These are phyloP conservation scores for Sisymbrium altissimum DNA, from an alignment of 345 rosid genomes.

Conservation along the genomic window DNA sequence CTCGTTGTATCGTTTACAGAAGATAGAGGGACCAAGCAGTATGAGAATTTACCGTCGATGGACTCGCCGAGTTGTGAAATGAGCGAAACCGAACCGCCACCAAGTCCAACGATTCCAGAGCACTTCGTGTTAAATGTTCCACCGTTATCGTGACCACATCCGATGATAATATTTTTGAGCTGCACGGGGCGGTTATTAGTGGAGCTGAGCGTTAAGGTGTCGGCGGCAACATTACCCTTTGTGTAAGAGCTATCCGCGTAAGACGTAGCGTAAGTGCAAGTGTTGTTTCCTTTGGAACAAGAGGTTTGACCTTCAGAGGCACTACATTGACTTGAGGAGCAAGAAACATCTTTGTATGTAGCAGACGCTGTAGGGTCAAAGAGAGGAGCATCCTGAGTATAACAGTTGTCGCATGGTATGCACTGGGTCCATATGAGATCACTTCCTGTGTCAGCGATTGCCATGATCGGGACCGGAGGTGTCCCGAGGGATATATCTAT, in stretches of 20 bases:
- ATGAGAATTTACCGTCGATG: constrained; percentile 22
- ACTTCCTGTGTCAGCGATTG: constrained; percentile 37
- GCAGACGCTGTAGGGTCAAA: constrained; percentile 42
- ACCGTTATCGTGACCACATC: constrained; percentile 22
- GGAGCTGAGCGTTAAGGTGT: constrained; percentile 19
- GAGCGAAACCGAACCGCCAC: constrained; percentile 19
- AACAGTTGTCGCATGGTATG: constrained; percentile 36
- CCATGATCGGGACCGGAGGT: constrained; percentile 23
- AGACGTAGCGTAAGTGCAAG: neutral
- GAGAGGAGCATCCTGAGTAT: constrained; percentile 26
- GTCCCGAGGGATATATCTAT: constrained; percentile 37
- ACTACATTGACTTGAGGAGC: constrained; percentile 32
- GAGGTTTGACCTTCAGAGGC: neutral
- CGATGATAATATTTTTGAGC: constrained; percentile 14
- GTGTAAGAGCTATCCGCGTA: constrained; percentile 24
- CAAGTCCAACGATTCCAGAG: constrained; percentile 29
- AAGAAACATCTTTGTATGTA: constrained; percentile 37
- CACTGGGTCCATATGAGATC: constrained; percentile 42
- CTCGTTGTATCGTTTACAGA: neutral
- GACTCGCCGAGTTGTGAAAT: constrained; percentile 17
- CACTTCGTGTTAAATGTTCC: constrained; percentile 2
- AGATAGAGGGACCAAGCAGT: constrained; percentile 24
- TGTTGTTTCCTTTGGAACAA: neutral
- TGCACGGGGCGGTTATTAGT: neutral
- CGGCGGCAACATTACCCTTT: constrained; percentile 8